phyloP scores from a whole-genome alignment of 495 filamentous ascomycete species.

The Penicillium dipodomyicola region DNA sequence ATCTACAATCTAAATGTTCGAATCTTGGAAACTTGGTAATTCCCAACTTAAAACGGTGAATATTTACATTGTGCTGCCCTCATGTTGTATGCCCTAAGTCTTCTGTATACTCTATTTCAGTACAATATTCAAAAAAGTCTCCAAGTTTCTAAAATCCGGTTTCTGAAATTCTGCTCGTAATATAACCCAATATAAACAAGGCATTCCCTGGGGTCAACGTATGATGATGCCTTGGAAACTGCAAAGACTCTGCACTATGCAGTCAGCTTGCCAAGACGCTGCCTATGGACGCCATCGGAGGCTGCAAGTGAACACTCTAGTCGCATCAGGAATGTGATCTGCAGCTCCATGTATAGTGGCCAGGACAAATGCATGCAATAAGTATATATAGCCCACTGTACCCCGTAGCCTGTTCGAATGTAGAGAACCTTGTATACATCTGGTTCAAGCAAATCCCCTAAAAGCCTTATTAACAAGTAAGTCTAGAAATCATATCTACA shows the following conservation, averaged over 20 bases:
- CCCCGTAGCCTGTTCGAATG: neutral
- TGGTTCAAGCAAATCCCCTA: neutral
- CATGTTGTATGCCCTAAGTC: neutral
- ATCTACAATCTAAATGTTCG: neutral
- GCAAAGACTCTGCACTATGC: conserved; percentile 16
- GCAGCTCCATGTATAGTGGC: conserved; percentile 6
- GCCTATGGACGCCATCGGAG: conserved; percentile 10
- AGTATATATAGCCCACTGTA: conserved; percentile 4
- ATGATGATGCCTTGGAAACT: conserved; percentile 16
- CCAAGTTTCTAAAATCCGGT: neutral
- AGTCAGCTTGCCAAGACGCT: conserved; percentile 20
- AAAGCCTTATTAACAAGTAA: neutral
- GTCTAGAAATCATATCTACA: neutral
- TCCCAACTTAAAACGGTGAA: conserved; percentile 1
- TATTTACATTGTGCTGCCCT: conserved; percentile 4
- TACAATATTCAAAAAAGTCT: neutral
- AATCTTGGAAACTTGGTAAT: neutral
- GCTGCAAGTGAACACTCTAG: conserved; percentile 8
- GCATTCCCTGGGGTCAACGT: conserved; percentile 3
- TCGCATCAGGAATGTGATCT: conserved; percentile 8
- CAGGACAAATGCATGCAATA: conserved; percentile 4
- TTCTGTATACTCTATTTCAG: neutral
- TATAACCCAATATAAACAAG: neutral
- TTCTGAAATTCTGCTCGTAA: neutral
- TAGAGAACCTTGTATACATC: neutral